Conservation (phyloP, 352 stramenopile species). For the Globisporangium radiosum region DNA sequence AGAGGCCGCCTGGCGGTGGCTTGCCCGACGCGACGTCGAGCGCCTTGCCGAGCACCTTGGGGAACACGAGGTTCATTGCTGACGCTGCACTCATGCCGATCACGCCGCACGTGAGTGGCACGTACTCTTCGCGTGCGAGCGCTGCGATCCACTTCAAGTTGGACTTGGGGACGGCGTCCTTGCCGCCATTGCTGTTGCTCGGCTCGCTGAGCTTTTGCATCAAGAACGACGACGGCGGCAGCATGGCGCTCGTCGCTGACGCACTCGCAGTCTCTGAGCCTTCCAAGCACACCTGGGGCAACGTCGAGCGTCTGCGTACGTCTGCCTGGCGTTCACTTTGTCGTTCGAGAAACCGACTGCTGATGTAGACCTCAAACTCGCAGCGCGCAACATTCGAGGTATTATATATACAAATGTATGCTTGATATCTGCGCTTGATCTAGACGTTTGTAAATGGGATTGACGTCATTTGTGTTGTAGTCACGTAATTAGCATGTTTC, state of each 20-base stretch:
- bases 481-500: too few species aligned
- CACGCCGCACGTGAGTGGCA: slow-evolving; percentile 58
- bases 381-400: too few species aligned
- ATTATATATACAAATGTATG: neutral
- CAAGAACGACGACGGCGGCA: slow-evolving; percentile 61
- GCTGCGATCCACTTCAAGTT: slow-evolving; percentile 63
- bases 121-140: slow-evolving; percentile 64
- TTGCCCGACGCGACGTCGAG: slow-evolving; percentile 81
- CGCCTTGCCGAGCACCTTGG: slow-evolving; percentile 85
- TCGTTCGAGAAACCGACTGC: neutral
- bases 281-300: neutral
- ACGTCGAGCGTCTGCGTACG: neutral
- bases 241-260: slow-evolving; percentile 19
- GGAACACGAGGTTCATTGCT: slow-evolving; percentile 86
- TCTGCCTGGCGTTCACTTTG: neutral
- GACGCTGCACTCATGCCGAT: slow-evolving; percentile 81
- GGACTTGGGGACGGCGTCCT: slow-evolving; percentile 15
- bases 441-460: neutral
- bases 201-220: slow-evolving; percentile 54
- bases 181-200: slow-evolving; percentile 13
- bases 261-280: neutral
- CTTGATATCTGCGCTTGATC: neutral
- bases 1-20: slow-evolving; percentile 57
- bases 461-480: too few species aligned
- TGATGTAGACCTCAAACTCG: too few species aligned